Conservation (phyloP, 208 protist species). For the Trichomonas vaginalis region DNA sequence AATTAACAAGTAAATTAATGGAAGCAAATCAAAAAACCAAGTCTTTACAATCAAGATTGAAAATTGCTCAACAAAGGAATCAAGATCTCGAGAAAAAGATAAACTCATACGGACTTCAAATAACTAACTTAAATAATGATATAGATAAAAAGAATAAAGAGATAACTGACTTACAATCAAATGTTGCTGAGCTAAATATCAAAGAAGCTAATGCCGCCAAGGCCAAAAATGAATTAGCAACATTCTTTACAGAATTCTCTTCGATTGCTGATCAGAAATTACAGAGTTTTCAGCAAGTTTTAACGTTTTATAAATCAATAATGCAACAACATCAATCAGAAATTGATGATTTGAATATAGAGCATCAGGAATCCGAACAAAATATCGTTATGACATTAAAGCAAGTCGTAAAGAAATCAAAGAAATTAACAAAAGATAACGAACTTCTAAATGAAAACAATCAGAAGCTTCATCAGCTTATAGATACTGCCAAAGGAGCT, state of each 20-base stretch:
- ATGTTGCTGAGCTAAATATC: background rate
- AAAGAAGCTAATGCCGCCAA: background rate
- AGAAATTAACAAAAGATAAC: background rate
- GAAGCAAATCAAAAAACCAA: background rate
- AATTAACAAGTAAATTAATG: background rate
- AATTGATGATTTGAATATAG: background rate
- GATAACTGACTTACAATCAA: background rate
- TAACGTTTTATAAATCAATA: background rate
- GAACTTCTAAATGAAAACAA: background rate
- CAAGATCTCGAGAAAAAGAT: background rate
- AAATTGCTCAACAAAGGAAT: background rate
- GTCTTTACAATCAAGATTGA: background rate
- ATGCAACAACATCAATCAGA: background rate
- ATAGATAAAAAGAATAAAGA: background rate
- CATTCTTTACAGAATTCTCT: background rate
- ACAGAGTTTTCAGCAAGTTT: background rate
- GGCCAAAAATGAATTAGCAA: background rate
- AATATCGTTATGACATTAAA: background rate
- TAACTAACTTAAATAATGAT: background rate
- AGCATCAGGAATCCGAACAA: background rate
- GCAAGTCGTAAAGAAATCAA: background rate
- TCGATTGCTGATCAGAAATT: background rate
- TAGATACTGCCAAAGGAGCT: background rate
- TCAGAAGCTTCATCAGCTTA: background rate
- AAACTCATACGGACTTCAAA: background rate